Evolutionary conservation across 805 yeast species (phyloP), one percentile per base, ranked within the genome.

Genomic region (Metahyphopichia silvanorum): DNA sequence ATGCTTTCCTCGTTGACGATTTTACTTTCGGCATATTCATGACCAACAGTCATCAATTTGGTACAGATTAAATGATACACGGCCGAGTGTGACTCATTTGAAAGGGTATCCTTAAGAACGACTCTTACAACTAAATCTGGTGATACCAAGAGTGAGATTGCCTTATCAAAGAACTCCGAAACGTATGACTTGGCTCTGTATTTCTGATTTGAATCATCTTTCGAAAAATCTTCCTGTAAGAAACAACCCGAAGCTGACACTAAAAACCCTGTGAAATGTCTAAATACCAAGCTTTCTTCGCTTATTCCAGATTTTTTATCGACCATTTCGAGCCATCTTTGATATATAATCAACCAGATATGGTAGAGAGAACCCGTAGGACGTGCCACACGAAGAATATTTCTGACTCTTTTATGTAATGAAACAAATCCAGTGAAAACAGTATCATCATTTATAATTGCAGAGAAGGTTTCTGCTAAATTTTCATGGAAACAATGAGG

Each of bases 351-450:
- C 9, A 57, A 29, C 72, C 71, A 66, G 4, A 61, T 62, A 28
- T 62, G 61, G 34, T 49, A 60, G 16, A 66, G 46, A 2, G 60
- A 44, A 34, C 42, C 42, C 3, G 63, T 51, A 3, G 63, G 57
- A 19, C 39, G 42, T 2, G 58, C 46, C 13, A 47, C 54, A 35
- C 61, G 34, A 21, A 57, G 39, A 19, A 56, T 47, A 32, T 37
- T 53, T 49, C 84, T 68, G 32, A 83, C 57, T 37, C 77, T 73
- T 49, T 83, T 82, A 47, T 84, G 88, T 21, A 83, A 66, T 0
- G 94, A 88, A 18, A 82, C 79, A 14, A 79, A 69, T 18, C 93
- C 89, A 1, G 85, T 77, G 25, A 82, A 74, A 2, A 79, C 72
- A 15, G 62, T 59, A 15, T 67, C 73, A 39, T 81, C 88, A 5